phyloP scores from a whole-genome alignment of 129 eudicot species.

The Flaveria bidentis region DNA sequence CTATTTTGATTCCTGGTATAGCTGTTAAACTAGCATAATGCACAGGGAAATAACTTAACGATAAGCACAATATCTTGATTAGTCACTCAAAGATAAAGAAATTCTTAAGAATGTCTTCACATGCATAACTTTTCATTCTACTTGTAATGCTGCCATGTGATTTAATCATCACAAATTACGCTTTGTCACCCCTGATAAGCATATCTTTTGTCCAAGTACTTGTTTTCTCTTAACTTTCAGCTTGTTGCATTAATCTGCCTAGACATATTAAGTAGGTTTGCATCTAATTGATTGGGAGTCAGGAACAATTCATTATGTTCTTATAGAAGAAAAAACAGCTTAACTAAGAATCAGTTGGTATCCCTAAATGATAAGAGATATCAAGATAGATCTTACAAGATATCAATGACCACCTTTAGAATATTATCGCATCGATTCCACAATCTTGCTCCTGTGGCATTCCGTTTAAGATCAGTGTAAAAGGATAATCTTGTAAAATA shows the following conservation, averaged over 20 bases:
- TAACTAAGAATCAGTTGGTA: slow-evolving; percentile 17
- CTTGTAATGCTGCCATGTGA: slow-evolving; percentile 25
- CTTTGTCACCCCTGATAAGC: slow-evolving; percentile 17
- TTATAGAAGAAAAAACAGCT: slow-evolving; percentile 1
- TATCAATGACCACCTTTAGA: slow-evolving; percentile 20
- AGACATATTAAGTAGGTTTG: slow-evolving; percentile 20
- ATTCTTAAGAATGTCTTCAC: slow-evolving; percentile 23
- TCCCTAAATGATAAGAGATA: slow-evolving; percentile 1
- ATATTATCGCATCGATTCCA: slow-evolving; percentile 19
- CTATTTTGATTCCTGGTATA: slow-evolving; percentile 22
- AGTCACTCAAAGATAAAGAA: slow-evolving; percentile 29
- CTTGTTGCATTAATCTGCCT: slow-evolving; percentile 4
- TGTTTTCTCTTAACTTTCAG: neutral
- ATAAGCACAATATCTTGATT: slow-evolving; percentile 21
- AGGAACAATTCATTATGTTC: slow-evolving; percentile 11
- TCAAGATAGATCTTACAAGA: slow-evolving; percentile 17
- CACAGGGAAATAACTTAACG: slow-evolving; percentile 1
- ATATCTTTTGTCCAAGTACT: slow-evolving; percentile 15
- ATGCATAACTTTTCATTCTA: slow-evolving; percentile 9
- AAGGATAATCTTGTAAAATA: slow-evolving; percentile 25
- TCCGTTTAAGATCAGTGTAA: slow-evolving; percentile 21
- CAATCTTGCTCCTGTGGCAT: slow-evolving; percentile 22
- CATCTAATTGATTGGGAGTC: slow-evolving; percentile 14
- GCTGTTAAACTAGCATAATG: slow-evolving; percentile 9
- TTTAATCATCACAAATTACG: slow-evolving; percentile 18